These are phyloP conservation scores for Tillandsia fasciculata DNA, from an alignment of 176 grass and related monocot species.

Conservation along the genomic window DNA sequence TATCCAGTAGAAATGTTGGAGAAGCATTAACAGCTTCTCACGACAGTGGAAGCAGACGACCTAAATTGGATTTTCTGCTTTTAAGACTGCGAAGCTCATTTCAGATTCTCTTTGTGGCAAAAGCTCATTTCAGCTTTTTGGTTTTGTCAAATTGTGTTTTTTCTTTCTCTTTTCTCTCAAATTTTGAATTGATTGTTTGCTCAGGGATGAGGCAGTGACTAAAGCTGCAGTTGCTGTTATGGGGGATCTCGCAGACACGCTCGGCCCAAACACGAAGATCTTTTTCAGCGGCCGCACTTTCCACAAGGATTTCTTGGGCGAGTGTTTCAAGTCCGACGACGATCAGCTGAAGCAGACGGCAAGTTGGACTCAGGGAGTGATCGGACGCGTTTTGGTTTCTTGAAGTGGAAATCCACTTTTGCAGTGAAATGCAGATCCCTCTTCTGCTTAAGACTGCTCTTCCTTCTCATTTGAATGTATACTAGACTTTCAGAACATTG, in stretches of 20 bases:
- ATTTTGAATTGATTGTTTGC: conserved; percentile 2
- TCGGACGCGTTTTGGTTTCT: conserved; percentile 33
- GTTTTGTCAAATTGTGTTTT: conserved; percentile 3
- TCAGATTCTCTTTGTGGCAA: background rate
- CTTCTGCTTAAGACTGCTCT: too few relatives aligned
- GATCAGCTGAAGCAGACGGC: conserved; percentile 66
- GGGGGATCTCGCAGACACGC: conserved; percentile 75
- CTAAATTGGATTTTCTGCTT: too few relatives aligned
- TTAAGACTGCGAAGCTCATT: too few relatives aligned
- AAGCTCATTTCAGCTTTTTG: background rate
- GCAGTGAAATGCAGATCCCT: too few relatives aligned
- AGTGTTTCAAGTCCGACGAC: conserved; percentile 75
- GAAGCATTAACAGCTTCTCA: too few relatives aligned
- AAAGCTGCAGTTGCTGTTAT: conserved; percentile 78
- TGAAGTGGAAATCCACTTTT: too few relatives aligned
- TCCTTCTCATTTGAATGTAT: too few relatives aligned
- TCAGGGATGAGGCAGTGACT: conserved; percentile 91
- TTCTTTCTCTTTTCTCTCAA: conserved; percentile 6
- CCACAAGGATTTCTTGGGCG: conserved; percentile 66
- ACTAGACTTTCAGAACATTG: too few relatives aligned
- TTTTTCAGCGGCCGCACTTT: conserved; percentile 58
- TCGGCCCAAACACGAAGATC: conserved; percentile 54
- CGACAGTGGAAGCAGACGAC: too few relatives aligned
- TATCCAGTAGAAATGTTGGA: too few relatives aligned
- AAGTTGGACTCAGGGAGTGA: conserved; percentile 69